Conservation (phyloP, 2,329 filamentous ascomycete genomes). For the Amauroascus niger region DNA sequence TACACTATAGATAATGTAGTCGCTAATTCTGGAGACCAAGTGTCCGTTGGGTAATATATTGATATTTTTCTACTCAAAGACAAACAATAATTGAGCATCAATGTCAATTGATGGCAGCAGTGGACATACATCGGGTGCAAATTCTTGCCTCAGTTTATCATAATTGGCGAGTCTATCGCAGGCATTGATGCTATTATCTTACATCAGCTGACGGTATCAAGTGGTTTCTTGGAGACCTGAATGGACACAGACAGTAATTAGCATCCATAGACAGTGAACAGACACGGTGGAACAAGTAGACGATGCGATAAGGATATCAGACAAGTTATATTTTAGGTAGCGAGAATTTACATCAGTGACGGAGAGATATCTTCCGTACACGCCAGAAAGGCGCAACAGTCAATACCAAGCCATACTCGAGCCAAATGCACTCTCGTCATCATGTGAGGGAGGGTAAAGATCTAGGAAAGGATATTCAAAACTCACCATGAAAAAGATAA, state of each 20-base stretch:
- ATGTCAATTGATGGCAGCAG: slow-evolving; percentile 26
- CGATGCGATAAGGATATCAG: slow-evolving; percentile 51
- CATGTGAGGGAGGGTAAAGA: slow-evolving; percentile 47
- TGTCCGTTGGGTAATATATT: slow-evolving; percentile 90
- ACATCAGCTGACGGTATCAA: background rate
- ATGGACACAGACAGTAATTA: background rate
- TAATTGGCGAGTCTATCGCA: slow-evolving; percentile 89
- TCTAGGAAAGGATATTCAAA: slow-evolving; percentile 1
- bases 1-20: slow-evolving; percentile 98
- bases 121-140: slow-evolving; percentile 70
- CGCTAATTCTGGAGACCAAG: slow-evolving; percentile 87
- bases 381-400: slow-evolving; percentile 66
- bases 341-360: slow-evolving; percentile 99
- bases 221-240: background rate
- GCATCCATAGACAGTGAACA: background rate
- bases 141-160: slow-evolving; percentile 69
- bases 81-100: slow-evolving; percentile 24
- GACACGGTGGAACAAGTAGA: slow-evolving; percentile 22
- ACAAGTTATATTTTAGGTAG: slow-evolving; percentile 84
- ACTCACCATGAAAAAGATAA: slow-evolving; percentile 30
- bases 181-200: slow-evolving; percentile 64
- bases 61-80: slow-evolving; percentile 60
- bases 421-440: slow-evolving; percentile 99
- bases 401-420: slow-evolving; percentile 74
- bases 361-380: slow-evolving; percentile 48